Evolutionary conservation across 2,329 filamentous ascomycete species (phyloP), one percentile per base, ranked within the genome.

Genomic region (Fusarium palustre): DNA sequence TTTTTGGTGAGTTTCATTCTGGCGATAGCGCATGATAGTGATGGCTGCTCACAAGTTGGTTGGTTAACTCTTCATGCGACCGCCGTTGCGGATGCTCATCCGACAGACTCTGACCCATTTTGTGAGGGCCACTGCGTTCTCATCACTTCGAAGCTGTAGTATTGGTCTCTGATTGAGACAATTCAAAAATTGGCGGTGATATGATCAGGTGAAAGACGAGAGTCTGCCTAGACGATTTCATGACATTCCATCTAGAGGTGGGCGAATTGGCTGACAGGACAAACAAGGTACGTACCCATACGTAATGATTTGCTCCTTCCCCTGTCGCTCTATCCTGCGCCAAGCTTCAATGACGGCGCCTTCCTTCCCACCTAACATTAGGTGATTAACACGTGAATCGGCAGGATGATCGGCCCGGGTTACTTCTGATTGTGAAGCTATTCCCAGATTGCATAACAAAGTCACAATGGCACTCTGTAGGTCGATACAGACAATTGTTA

Each of bases 91-190:
- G 78, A 46, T 73, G 79, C 76, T 84, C 81, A 68, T 82, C 81
- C 55, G 85, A 87, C 58, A 83, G 79, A 71, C 74, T 78, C 77
- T 87, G 86, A 60, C 86, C 86, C 86, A 88, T 87, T 64, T 65
- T 81, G 72, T 66, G 57, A 68, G 50, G 59, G 59, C 59, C 52
- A 58, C 46, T 53, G 42, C 16, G 48, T n/a, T 68, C 33, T 63
- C 76, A 77, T 75, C 28, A 64, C 72, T 74, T 56, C 59, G 22
- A 34, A 54, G 34, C 31, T 41, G 22, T 15, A 41, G 13, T 52
- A 38, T 34, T 42, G 55, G 42, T 7, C n/a, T 30, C 20, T 24
- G 13, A 28, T 22, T 38, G 34, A 34, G 31, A 33, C 12, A 34
- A 54, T 34, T 46, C 30, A 45, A 18, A 18, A 55, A 59, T 63